Base-by-base conservation (phyloP, 2,329 filamentous ascomycete species). In the Cordyceps cateniannulata region DNA sequence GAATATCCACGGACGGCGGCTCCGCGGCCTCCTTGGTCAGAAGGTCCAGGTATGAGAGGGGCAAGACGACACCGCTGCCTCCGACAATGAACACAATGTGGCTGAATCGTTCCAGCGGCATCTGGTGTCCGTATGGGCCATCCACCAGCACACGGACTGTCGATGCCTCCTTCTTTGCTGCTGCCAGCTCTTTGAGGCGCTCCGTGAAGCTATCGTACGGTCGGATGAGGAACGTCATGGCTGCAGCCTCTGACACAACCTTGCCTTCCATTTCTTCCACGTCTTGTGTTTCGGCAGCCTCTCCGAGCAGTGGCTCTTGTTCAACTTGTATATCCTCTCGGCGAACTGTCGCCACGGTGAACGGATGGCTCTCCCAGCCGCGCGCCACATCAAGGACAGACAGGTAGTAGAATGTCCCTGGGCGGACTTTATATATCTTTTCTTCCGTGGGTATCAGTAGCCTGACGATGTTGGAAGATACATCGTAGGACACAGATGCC, bases 361-460 rank as follows among this genome's bases (percentile, higher is more conserved):
- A 81, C 0, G 79, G 79, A 49, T 81, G 79, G 61, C 76, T 80
- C 62, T 81, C 77, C 79, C 79, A 81, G 56, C 73, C 73, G 1
- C 70, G 66, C 14, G 68, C 60, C 24, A 72, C 72, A 52, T 75
- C 70, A 5, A 80, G 71, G 7, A 78, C 68, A 52, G 77, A 75
- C 1, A 81, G 63, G 59, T 78, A 81, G 64, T 77, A 81, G 64
- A 73, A 79, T 0, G 76, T 79, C 0, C 79, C 79, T 0, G 78
- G 72, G 0, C 64, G 62, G 2, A 73, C 72, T 10, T 66, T 68
- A 57, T 75, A 77, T 5, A 70, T 57, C 32, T 69, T 72, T 0
- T 64, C 67, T 2, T 65, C 66, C 61, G 71, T 70, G 2, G 77
- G 76, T 4, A 79, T 64, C 5, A 66, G 68, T 2, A 81, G 67